phyloP scores from a whole-genome alignment of 2,329 filamentous ascomycete genomes.

The Paecilomyces formosus region DNA sequence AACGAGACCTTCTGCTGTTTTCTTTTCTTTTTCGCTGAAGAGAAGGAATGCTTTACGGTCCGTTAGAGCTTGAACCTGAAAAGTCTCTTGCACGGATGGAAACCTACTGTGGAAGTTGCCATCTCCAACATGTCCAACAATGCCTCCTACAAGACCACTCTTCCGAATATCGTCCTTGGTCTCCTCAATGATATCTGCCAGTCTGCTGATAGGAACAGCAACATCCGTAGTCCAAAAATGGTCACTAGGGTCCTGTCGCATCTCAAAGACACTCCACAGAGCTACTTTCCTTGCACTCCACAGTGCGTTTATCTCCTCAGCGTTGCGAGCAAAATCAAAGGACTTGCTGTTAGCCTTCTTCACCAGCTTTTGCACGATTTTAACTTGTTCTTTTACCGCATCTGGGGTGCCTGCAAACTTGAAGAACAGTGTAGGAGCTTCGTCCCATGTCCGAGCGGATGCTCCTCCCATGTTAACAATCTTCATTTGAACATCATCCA shows the following conservation, averaged over 20 bases:
- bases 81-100: slow-evolving; percentile 43
- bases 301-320: slow-evolving; percentile 65
- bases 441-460: slow-evolving; percentile 58
- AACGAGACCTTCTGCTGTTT: slow-evolving; percentile 60
- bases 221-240: slow-evolving; percentile 73
- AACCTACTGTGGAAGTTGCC: slow-evolving; percentile 63
- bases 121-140: slow-evolving; percentile 67
- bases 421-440: slow-evolving; percentile 73
- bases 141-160: slow-evolving; percentile 53
- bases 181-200: slow-evolving; percentile 70
- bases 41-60: slow-evolving; percentile 50
- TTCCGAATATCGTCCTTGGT: slow-evolving; percentile 57
- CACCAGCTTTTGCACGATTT: slow-evolving; percentile 58
- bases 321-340: slow-evolving; percentile 69
- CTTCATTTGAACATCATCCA: slow-evolving; percentile 83
- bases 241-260: slow-evolving; percentile 26
- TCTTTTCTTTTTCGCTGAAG: slow-evolving; percentile 54
- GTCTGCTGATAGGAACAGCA: slow-evolving; percentile 66
- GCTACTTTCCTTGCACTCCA: slow-evolving; percentile 82
- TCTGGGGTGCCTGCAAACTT: slow-evolving; percentile 67
- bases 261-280: slow-evolving; percentile 63
- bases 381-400: slow-evolving; percentile 72
- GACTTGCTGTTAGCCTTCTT: slow-evolving; percentile 53
- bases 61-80: neutral
- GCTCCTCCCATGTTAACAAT: slow-evolving; percentile 70